These are phyloP conservation scores for Cyclotella atomus DNA, from an alignment of 108 stramenopile genomes.

Conservation along the genomic window DNA sequence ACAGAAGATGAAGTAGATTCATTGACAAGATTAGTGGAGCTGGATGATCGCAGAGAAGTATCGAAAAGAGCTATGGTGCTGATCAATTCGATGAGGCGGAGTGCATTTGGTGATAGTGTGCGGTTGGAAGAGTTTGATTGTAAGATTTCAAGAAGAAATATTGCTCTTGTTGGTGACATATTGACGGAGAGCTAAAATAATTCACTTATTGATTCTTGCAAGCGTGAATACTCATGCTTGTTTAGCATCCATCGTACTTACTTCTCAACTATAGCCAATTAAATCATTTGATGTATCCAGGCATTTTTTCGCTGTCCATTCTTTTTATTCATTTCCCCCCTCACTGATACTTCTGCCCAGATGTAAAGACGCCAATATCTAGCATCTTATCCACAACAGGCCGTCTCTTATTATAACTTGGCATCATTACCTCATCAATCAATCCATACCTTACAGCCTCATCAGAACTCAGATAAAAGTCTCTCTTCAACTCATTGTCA, in stretches of 20 bases:
- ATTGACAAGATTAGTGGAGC: slow-evolving; percentile 28
- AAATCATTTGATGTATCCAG: no score
- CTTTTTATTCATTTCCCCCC: no score
- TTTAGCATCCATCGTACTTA: no score
- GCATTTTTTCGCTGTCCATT: no score
- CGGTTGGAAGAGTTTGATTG: slow-evolving; percentile 29
- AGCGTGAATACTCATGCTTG: no score
- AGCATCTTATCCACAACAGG: slow-evolving; percentile 53
- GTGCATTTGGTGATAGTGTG: slow-evolving; percentile 25
- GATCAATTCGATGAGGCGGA: slow-evolving; percentile 36
- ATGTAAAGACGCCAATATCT: slow-evolving; percentile 81
- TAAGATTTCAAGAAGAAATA: slow-evolving; percentile 31
- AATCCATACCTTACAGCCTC: slow-evolving; percentile 92
- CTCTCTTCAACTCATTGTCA: slow-evolving; percentile 84
- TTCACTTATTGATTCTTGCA: not conserved
- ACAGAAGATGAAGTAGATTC: slow-evolving; percentile 26
- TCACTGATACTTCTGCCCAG: slow-evolving; percentile 82
- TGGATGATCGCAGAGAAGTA: slow-evolving; percentile 29
- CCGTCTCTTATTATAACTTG: slow-evolving; percentile 60
- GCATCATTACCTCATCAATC: slow-evolving; percentile 84
- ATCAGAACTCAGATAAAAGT: slow-evolving; percentile 92
- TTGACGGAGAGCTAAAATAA: not conserved
- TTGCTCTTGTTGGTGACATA: slow-evolving; percentile 21
- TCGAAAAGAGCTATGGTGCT: slow-evolving; percentile 34
- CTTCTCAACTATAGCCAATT: no score